Conservation (phyloP, 768 basidiomycete genomes). For the Lentinula lateritia region DNA sequence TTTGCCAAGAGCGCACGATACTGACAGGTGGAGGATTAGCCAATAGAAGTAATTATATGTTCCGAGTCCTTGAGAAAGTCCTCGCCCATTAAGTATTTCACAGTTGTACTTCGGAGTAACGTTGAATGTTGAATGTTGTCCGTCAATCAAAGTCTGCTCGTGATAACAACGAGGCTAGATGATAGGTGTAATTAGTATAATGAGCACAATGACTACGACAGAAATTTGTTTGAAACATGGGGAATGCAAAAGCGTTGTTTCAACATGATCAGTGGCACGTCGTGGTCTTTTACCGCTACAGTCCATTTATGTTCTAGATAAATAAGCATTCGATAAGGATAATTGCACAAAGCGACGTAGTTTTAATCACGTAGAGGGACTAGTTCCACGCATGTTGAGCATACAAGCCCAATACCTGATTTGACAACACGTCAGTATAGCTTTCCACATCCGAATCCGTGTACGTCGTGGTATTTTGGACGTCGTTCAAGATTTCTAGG, state of each 20-base stretch:
- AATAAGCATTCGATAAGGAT: not conserved
- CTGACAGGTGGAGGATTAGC: not conserved
- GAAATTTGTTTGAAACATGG: too few relatives aligned
- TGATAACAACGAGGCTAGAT: not conserved
- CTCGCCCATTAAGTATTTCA: not conserved
- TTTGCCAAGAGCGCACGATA: not conserved
- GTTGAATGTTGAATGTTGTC: not conserved
- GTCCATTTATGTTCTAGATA: not conserved
- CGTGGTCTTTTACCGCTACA: too few relatives aligned
- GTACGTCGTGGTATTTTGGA: constrained; percentile 36
- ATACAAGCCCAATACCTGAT: constrained; percentile 52
- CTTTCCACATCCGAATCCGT: constrained; percentile 42
- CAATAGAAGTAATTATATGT: not conserved
- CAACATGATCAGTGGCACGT: too few relatives aligned
- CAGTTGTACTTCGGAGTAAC: not conserved
- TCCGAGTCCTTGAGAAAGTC: not conserved
- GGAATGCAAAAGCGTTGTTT: too few relatives aligned
- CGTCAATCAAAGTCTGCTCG: not conserved
- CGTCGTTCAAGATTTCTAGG: constrained; percentile 46
- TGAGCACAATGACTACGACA: too few relatives aligned
- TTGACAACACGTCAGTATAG: constrained; percentile 50
- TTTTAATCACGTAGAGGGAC: not conserved
- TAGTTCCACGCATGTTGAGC: constrained; percentile 46
- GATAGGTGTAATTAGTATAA: not conserved
- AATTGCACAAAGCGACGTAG: not conserved